phyloP scores from a whole-genome alignment of 345 rosid genomes.

The Arabis hirsuta region DNA sequence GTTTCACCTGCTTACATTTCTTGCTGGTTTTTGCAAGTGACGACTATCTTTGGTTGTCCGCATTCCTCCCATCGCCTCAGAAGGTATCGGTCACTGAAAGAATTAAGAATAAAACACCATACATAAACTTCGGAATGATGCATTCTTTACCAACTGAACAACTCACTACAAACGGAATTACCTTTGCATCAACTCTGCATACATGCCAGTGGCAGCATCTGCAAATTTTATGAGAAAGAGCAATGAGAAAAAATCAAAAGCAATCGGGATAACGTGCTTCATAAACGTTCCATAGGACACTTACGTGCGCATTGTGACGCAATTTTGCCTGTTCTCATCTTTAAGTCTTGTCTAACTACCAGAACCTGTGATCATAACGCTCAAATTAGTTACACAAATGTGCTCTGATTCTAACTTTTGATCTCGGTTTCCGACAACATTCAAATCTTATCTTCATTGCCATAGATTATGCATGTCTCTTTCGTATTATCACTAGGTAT shows the following conservation, averaged over 20 bases:
- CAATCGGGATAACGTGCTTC: too few relatives aligned
- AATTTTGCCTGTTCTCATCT: conserved; percentile 84
- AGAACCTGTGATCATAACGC: conserved; percentile 63
- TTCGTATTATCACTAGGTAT: neutral
- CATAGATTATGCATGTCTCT: neutral
- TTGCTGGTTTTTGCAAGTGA: conserved; percentile 78
- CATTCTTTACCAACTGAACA: conserved; percentile 9
- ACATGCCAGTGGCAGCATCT: conserved; percentile 96
- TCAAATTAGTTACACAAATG: conserved; percentile 18
- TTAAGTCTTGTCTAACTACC: conserved; percentile 91
- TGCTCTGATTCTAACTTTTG: neutral
- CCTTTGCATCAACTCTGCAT: conserved; percentile 82
- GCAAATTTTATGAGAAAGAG: conserved; percentile 28
- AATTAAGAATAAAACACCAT: conserved; percentile 13
- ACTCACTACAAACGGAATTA: conserved; percentile 30
- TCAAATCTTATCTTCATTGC: neutral
- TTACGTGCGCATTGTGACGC: conserved; percentile 96
- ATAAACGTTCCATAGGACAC: conserved; percentile 31
- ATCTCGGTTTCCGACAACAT: conserved; percentile 19
- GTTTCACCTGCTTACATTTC: conserved; percentile 81
- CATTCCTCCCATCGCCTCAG: conserved; percentile 82
- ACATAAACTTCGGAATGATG: conserved; percentile 18
- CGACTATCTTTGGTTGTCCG: conserved; percentile 91
- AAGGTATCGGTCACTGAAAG: conserved; percentile 65
- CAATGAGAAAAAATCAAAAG: too few relatives aligned